These are phyloP conservation scores for Syzygium aqueum DNA, from an alignment of 345 rosid genomes.

Conservation along the genomic window DNA sequence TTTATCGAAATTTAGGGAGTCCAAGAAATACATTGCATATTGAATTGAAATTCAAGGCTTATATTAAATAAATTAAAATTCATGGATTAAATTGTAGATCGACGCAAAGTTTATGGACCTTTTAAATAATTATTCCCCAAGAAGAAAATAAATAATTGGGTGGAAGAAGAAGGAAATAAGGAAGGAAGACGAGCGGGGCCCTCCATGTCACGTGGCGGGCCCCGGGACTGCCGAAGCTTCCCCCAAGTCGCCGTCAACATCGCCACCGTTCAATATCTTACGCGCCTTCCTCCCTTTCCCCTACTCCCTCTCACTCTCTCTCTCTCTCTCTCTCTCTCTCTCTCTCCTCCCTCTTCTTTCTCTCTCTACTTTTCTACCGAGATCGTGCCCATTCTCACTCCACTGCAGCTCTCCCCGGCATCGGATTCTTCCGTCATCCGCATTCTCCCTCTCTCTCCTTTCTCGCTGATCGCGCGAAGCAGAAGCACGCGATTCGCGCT, in stretches of 20 bases:
- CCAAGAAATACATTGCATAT: no score
- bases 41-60: rapidly evolving
- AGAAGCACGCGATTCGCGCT: background rate
- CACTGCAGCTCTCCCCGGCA: background rate
- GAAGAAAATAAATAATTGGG: background rate
- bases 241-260: background rate
- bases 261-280: background rate
- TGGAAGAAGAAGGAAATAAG: background rate
- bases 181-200: background rate
- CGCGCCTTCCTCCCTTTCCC: background rate
- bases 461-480: background rate
- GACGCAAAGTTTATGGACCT: no score
- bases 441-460: background rate
- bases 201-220: background rate
- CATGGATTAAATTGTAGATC: no score
- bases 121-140: no score
- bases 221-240: background rate
- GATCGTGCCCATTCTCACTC: background rate
- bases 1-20: no score
- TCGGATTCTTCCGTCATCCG: background rate
- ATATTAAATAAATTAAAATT: no score
- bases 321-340: background rate
- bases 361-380: background rate
- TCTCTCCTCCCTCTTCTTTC: background rate
- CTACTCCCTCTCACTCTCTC: background rate